These are phyloP conservation scores for Persicaria maculosa DNA, from an alignment of 148 eudicot species.

Conservation along the genomic window DNA sequence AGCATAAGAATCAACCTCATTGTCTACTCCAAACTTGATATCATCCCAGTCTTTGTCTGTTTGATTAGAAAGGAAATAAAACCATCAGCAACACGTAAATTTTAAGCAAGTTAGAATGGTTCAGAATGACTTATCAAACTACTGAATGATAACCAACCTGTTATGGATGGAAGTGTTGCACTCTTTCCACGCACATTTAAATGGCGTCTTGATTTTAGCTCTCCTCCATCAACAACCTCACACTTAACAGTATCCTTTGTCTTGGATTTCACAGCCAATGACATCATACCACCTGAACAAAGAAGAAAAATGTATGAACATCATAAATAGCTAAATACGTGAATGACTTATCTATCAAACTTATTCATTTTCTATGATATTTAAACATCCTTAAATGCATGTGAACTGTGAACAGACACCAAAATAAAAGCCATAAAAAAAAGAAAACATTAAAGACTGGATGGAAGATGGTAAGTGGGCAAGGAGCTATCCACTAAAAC, in stretches of 20 bases:
- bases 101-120: background rate
- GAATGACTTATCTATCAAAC: background rate
- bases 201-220: slow-evolving; percentile 95
- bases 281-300: slow-evolving; percentile 96
- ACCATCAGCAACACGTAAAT: background rate
- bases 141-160: slow-evolving; percentile 38
- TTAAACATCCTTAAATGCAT: background rate
- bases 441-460: background rate
- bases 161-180: slow-evolving; percentile 96
- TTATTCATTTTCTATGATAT: background rate
- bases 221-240: slow-evolving; percentile 97
- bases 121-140: background rate
- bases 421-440: background rate
- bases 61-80: background rate
- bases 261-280: slow-evolving; percentile 83
- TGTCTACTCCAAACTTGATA: slow-evolving; percentile 98
- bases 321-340: background rate
- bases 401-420: background rate
- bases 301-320: background rate
- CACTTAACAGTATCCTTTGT: slow-evolving; percentile 83
- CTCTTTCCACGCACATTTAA: slow-evolving; percentile 96
- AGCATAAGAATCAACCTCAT: slow-evolving; percentile 88
- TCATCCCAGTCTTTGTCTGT: slow-evolving; percentile 99
- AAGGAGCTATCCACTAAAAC: background rate
- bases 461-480: background rate